These are phyloP conservation scores for Heritiera littoralis DNA, from an alignment of 345 rosid species.

Conservation along the genomic window DNA sequence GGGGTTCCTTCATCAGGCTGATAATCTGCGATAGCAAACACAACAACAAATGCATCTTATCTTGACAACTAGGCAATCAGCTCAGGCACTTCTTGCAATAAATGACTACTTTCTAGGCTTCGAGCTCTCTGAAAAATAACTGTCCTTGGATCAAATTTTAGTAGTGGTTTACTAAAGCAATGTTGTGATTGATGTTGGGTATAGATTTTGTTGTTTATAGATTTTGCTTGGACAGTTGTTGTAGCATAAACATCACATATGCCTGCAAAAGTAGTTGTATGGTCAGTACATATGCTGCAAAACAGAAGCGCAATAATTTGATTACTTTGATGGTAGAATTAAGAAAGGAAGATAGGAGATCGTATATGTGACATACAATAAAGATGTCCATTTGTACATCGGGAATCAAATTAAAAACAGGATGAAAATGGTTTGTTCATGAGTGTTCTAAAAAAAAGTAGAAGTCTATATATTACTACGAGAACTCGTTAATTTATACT, in stretches of 20 bases:
- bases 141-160: neutral
- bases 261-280: constrained; percentile 31
- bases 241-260: constrained; percentile 15
- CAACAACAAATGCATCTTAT: constrained; percentile 70
- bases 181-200: neutral
- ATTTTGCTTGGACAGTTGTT: constrained; percentile 14
- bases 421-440: neutral
- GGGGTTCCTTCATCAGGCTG: constrained; percentile 82
- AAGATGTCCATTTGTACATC: constrained; percentile 21
- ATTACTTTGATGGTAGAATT: constrained; percentile 26
- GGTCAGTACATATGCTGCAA: constrained; percentile 29
- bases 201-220: constrained; percentile 26
- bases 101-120: constrained; percentile 69
- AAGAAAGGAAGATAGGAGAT: constrained; percentile 15
- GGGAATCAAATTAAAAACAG: neutral
- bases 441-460: neutral
- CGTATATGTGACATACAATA: constrained; percentile 31
- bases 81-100: constrained; percentile 73
- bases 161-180: neutral
- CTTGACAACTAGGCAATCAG: constrained; percentile 73
- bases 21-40: constrained; percentile 74
- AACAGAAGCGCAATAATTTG: constrained; percentile 31
- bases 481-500: too few relatives aligned
- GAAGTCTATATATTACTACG: too few relatives aligned
- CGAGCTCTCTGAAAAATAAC: constrained; percentile 46